Base-by-base conservation (phyloP, 208 protist species). In the Wallacemonas sp. region DNA sequence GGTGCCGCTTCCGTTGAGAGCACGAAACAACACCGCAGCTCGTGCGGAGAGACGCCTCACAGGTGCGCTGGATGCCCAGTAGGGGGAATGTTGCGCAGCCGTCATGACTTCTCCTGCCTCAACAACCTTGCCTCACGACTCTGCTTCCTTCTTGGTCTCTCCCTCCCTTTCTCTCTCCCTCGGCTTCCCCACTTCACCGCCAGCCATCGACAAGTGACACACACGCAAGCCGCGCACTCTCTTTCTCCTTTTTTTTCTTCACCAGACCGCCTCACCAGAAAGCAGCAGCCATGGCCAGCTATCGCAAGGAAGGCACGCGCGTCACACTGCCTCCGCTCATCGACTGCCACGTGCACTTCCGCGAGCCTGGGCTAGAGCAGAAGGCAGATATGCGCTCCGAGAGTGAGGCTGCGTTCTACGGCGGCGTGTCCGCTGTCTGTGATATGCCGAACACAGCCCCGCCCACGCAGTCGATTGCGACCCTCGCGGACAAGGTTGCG, bases 331-430 rank as follows among this genome's bases (percentile, higher is more conserved):
- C 91, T 5, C 67, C 87, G 41, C 79, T 98, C 9, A 89, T 98
- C 36, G 96, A 98, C 80, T 89, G 94, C 39, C 93, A 97, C 72
- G 95, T 97, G 0, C 93, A 97, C 79, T 86, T 98, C 57, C 80
- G 94, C 30, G 93, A 98, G 66, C 96, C 96, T 19, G 96, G 96
- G 10, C 76, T 95, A 0, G 88, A 91, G 60, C 75, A 97, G 72
- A 98, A 98, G 76, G 96, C 85, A 2, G 89, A 98, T 66, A 98
- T 97, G 83, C 72, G 67, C 19, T 83, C 72, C 59, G 87, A 97
- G 68, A 87, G 87, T n/a, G 79, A 74, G 17, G 86, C 94, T n/a
- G 96, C 96, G 17, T 79, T 91, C 54, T 81, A 85, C 45, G 96
- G 96, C 62, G 96, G 96, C 55, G 79, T 97, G 34, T 82, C 86